phyloP scores from a whole-genome alignment of 2,329 filamentous ascomycete genomes.

The Cladophialophora psammophila region DNA sequence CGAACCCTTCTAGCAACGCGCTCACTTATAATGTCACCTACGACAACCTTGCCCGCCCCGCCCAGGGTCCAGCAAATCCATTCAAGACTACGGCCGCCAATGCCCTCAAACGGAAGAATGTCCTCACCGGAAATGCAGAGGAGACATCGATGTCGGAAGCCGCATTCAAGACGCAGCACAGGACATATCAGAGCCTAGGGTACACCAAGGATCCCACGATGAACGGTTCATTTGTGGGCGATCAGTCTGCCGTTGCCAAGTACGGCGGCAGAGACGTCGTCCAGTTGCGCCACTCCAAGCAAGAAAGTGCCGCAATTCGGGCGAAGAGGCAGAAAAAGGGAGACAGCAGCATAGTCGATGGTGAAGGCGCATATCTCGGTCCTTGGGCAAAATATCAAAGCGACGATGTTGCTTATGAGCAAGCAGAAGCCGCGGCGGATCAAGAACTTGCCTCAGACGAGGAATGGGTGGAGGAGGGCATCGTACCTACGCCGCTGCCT shows the following conservation, averaged over 20 bases:
- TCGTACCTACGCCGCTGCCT: constrained; percentile 59
- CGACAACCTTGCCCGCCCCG: constrained; percentile 71
- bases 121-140: constrained; percentile 83
- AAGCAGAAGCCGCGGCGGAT: constrained; percentile 71
- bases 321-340: constrained; percentile 86
- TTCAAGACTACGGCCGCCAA: constrained; percentile 69
- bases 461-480: constrained; percentile 79
- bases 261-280: constrained; percentile 61
- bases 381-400: constrained; percentile 89
- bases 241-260: constrained; percentile 54
- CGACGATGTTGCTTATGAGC: constrained; percentile 74
- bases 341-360: constrained; percentile 81
- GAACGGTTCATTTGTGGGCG: constrained; percentile 56
- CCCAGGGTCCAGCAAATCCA: constrained; percentile 75
- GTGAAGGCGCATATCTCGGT: constrained; percentile 86
- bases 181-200: constrained; percentile 74
- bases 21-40: constrained; percentile 68
- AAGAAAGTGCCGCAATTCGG: constrained; percentile 70
- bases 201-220: constrained; percentile 59
- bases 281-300: constrained; percentile 69
- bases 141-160: constrained; percentile 91
- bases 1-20: constrained; percentile 59
- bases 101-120: constrained; percentile 76
- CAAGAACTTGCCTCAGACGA: constrained; percentile 78
- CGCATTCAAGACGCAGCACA: constrained; percentile 86